phyloP scores from a whole-genome alignment of 768 basidiomycete species.

The Chiua virens region DNA sequence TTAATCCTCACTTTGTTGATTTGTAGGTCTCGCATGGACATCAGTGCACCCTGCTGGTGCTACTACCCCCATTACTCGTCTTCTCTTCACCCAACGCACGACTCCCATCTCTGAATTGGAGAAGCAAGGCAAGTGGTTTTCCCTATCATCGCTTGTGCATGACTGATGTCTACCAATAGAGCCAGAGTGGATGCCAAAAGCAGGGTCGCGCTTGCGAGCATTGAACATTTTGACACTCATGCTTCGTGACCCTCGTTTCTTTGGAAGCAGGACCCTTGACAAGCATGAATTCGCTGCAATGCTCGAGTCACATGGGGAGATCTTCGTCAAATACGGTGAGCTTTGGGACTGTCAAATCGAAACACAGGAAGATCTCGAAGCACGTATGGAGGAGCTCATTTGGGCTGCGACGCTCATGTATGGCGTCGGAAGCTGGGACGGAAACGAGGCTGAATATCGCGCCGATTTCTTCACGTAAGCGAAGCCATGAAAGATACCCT shows the following conservation, averaged over 20 bases:
- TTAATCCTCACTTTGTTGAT: not conserved
- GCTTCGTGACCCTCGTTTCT: constrained; percentile 48
- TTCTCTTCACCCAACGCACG: constrained; percentile 27
- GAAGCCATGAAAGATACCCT: not conserved
- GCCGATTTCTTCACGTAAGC: constrained; percentile 70
- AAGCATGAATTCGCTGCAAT: constrained; percentile 37
- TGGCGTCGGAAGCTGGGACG: constrained; percentile 55
- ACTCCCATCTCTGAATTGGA: constrained; percentile 23
- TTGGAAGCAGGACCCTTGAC: constrained; percentile 27
- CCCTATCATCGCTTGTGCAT: not conserved
- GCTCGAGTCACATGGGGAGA: constrained; percentile 37
- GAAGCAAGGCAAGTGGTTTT: constrained; percentile 10
- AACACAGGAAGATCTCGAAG: constrained; percentile 39
- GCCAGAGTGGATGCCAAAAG: constrained; percentile 26
- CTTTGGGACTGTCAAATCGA: constrained; percentile 46
- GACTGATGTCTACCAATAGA: constrained; percentile 8
- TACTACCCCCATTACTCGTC: constrained; percentile 35
- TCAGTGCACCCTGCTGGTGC: constrained; percentile 47
- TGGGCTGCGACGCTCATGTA: constrained; percentile 62
- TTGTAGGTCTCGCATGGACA: constrained; percentile 58
- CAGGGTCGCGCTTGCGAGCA: constrained; percentile 39
- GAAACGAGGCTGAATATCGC: constrained; percentile 39
- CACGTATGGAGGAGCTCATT: constrained; percentile 60
- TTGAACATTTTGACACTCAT: constrained; percentile 57
- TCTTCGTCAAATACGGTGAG: constrained; percentile 43